Conservation (phyloP, 1,284 basidiomycete genomes). For the Farysia itapuensis region DNA sequence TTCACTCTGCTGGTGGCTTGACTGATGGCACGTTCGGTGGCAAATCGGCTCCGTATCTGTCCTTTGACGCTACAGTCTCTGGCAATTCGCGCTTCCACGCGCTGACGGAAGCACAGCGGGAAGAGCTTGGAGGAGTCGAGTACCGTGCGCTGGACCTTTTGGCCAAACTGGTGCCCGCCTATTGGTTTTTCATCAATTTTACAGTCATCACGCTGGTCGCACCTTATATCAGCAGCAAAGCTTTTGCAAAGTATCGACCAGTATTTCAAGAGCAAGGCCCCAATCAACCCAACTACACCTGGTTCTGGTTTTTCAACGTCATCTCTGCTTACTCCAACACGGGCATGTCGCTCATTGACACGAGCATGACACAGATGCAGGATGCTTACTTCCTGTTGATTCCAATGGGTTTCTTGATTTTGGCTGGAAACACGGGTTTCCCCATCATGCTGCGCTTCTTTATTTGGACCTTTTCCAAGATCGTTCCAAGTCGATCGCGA, state of each 20-base stretch:
- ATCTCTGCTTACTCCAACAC: constrained; percentile 87
- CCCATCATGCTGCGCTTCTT: constrained; percentile 57
- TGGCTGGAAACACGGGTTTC: constrained; percentile 86
- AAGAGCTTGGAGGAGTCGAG: constrained; percentile 91
- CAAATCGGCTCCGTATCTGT: constrained; percentile 73
- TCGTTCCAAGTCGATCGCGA: constrained; percentile 68
- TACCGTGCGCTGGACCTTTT: constrained; percentile 82
- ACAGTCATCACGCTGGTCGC: constrained; percentile 44
- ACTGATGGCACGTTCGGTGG: constrained; percentile 10
- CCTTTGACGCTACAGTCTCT: constrained; percentile 67
- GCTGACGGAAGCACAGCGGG: constrained; percentile 78
- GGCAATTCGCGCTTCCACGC: constrained; percentile 82
- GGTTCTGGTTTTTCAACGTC: constrained; percentile 85
- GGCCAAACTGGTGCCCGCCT: constrained; percentile 61
- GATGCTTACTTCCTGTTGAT: constrained; percentile 78
- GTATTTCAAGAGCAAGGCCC: constrained; percentile 46
- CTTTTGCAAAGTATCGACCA: constrained; percentile 38
- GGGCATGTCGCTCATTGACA: constrained; percentile 83
- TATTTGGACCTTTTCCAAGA: constrained; percentile 72
- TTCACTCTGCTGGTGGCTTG: constrained; percentile 56
- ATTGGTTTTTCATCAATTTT: constrained; percentile 29
- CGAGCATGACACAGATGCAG: constrained; percentile 85
- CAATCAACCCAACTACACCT: constrained; percentile 59
- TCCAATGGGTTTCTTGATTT: constrained; percentile 68
- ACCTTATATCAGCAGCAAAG: constrained; percentile 49